These are phyloP conservation scores for Chaetomium fimeti DNA, from an alignment of 495 filamentous ascomycete genomes.

Conservation along the genomic window DNA sequence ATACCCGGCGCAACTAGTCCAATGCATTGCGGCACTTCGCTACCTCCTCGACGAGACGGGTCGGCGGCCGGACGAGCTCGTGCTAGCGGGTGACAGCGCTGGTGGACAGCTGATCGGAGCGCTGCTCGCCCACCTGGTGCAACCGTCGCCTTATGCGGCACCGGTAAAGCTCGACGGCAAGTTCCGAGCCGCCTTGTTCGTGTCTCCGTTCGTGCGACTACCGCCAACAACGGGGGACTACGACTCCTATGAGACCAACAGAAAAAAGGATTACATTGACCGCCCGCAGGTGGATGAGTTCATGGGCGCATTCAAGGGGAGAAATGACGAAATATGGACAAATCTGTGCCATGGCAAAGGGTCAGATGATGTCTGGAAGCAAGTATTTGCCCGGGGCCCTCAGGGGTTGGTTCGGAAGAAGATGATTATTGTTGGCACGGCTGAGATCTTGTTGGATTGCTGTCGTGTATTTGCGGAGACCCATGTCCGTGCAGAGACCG, in stretches of 20 bases:
- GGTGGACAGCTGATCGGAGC: slow-evolving; percentile 21
- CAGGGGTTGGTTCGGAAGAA: slow-evolving; percentile 18
- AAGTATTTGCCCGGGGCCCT: slow-evolving; percentile 11
- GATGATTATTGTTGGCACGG: slow-evolving; percentile 24
- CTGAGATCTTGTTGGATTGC: slow-evolving; percentile 26
- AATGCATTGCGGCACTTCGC: slow-evolving; percentile 8
- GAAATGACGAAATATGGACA: slow-evolving; percentile 25
- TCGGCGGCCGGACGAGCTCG: neutral
- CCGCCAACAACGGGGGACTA: too few species aligned
- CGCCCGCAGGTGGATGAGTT: slow-evolving; percentile 4
- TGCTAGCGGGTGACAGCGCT: neutral
- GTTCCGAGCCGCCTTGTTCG: slow-evolving; percentile 18
- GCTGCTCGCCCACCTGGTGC: slow-evolving; percentile 15
- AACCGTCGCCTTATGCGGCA: slow-evolving; percentile 12
- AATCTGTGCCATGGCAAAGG: slow-evolving; percentile 17
- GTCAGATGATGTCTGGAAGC: slow-evolving; percentile 13
- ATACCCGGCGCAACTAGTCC: slow-evolving; percentile 22
- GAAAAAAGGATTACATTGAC: neutral
- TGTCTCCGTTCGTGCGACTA: slow-evolving; percentile 20
- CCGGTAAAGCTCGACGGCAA: neutral
- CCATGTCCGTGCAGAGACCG: slow-evolving; percentile 14
- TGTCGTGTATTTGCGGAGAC: slow-evolving; percentile 21
- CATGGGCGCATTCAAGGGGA: slow-evolving; percentile 6
- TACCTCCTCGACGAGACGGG: slow-evolving; percentile 16
- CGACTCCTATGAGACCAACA: neutral